phyloP scores from a whole-genome alignment of 2,329 filamentous ascomycete genomes.

The Calonectria crousiana region DNA sequence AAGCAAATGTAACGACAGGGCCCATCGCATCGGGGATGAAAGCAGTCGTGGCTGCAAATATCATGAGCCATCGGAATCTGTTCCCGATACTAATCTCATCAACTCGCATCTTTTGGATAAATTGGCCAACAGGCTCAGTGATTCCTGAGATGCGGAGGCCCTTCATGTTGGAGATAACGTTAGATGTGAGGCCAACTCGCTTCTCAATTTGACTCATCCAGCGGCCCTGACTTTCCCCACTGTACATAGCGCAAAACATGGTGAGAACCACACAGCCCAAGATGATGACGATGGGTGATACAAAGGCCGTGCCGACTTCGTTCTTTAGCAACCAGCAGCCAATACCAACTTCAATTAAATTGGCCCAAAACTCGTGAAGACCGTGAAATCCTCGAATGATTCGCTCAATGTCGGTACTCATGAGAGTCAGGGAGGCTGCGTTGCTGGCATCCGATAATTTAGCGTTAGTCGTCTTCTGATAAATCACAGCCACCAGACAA shows the following conservation, averaged over 20 bases:
- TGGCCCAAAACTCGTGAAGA: slow-evolving; percentile 52
- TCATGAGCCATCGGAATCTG: slow-evolving; percentile 34
- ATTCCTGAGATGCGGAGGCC: slow-evolving; percentile 41
- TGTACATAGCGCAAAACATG: slow-evolving; percentile 5
- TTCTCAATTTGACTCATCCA: slow-evolving; percentile 51
- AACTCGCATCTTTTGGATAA: slow-evolving; percentile 39
- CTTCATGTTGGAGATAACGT: slow-evolving; percentile 43
- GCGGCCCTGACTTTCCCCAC: slow-evolving; percentile 34
- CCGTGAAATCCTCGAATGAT: slow-evolving; percentile 41
- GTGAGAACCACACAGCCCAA: slow-evolving; percentile 11
- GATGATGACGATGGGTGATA: slow-evolving; percentile 57
- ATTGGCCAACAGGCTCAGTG: slow-evolving; percentile 32
- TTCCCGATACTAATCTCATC: slow-evolving; percentile 39
- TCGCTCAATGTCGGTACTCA: slow-evolving; percentile 59
- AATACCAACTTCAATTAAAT: slow-evolving; percentile 54
- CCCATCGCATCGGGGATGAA: slow-evolving; percentile 50
- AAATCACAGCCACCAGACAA: not conserved
- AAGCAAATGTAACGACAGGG: slow-evolving; percentile 44
- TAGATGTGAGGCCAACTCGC: slow-evolving; percentile 43
- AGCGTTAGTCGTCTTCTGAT: not conserved
- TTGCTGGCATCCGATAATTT: slow-evolving; percentile 12
- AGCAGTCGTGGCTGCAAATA: slow-evolving; percentile 37
- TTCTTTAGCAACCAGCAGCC: slow-evolving; percentile 58
- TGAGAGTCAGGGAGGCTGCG: slow-evolving; percentile 53
- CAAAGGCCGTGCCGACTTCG: slow-evolving; percentile 59